Evolutionary conservation across 129 eudicot species (phyloP).

Genomic region (Calendula officinalis): DNA sequence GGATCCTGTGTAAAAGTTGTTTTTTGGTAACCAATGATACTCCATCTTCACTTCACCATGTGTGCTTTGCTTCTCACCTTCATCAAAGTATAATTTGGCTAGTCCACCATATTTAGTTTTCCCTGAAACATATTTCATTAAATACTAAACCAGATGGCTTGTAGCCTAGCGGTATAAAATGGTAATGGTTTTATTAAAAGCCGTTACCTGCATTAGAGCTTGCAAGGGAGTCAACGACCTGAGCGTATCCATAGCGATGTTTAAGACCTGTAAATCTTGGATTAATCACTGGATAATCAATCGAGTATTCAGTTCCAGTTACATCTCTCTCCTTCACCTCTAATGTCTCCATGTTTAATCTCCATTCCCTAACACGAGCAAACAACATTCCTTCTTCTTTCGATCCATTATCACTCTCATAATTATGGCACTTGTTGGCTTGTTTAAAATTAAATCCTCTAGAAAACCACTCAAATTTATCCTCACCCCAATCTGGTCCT

Average conservation of each 20-base stretch:
- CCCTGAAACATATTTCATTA: background rate
- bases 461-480: constrained; percentile 36
- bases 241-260: constrained; percentile 29
- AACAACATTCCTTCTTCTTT: constrained; percentile 27
- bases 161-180: no score
- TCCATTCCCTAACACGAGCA: constrained; percentile 37
- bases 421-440: no score
- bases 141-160: no score
- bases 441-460: constrained; percentile 19
- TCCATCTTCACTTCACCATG: constrained; percentile 27
- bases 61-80: constrained; percentile 22
- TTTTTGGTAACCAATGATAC: constrained; percentile 41
- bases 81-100: constrained; percentile 51
- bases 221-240: constrained; percentile 27
- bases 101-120: constrained; percentile 55
- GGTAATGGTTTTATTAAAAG: no score
- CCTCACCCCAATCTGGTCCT: constrained; percentile 31
- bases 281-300: constrained; percentile 35
- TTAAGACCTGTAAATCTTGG: constrained; percentile 27
- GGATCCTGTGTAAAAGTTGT: constrained; percentile 45
- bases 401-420: background rate
- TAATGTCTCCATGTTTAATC: constrained; percentile 26
- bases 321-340: constrained; percentile 30
- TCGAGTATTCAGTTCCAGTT: constrained; percentile 27
- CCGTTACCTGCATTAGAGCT: constrained; percentile 35